phyloP scores from a whole-genome alignment of 164 flowering plant genomes.

The Aristolochia contorta region DNA sequence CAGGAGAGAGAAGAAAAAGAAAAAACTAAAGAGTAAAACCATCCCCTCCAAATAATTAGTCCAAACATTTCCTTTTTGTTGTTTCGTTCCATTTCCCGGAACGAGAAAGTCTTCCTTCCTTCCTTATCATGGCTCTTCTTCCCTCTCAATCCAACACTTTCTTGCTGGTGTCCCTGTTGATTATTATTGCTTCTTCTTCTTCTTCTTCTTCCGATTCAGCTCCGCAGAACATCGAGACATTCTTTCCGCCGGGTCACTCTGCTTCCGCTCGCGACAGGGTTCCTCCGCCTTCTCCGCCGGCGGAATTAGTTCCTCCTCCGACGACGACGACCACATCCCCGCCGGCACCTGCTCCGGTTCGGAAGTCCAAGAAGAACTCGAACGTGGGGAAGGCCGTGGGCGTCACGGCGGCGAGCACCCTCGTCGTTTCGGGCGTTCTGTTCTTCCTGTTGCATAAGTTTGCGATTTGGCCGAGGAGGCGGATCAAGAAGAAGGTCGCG shows the following conservation, averaged over 20 bases:
- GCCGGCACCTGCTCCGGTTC: slow-evolving; percentile 1
- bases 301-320: too few species aligned
- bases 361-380: background rate
- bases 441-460: slow-evolving; percentile 39
- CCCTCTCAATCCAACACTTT: background rate
- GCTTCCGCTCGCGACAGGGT: too few species aligned
- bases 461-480: slow-evolving; percentile 1
- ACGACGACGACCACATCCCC: background rate
- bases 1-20: background rate
- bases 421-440: slow-evolving; percentile 37
- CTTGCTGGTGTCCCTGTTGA: slow-evolving; percentile 1
- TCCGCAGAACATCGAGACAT: slow-evolving; percentile 45
- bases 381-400: slow-evolving; percentile 42
- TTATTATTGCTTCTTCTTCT: slow-evolving; percentile 10
- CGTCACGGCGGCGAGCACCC: slow-evolving; percentile 55
- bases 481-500: background rate
- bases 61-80: too few species aligned
- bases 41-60: too few species aligned
- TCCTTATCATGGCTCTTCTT: background rate
- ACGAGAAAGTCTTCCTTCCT: too few species aligned
- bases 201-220: slow-evolving; percentile 14
- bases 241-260: slow-evolving; percentile 9
- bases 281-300: slow-evolving; percentile 1
- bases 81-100: too few species aligned
- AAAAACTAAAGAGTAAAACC: background rate